These are phyloP conservation scores for Clonostachys solani DNA, from an alignment of 2,329 filamentous ascomycete species.

Conservation along the genomic window DNA sequence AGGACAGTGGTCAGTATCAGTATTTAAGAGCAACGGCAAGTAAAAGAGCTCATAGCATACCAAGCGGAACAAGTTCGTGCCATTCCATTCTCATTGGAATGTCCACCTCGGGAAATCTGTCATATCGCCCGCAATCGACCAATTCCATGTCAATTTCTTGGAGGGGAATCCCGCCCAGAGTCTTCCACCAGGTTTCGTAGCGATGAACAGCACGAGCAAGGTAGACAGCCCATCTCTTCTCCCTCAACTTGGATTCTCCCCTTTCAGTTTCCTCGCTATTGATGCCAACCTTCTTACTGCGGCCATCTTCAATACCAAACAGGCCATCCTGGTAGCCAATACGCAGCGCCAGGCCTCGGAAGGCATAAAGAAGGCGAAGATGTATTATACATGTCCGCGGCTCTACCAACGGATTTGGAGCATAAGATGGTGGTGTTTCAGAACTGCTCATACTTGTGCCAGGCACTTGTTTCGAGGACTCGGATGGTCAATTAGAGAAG, in stretches of 20 bases:
- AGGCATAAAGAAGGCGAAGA: slow-evolving; percentile 61
- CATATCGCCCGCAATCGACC: neutral
- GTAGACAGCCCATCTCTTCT: slow-evolving; percentile 66
- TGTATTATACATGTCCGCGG: slow-evolving; percentile 29
- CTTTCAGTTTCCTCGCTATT: slow-evolving; percentile 11
- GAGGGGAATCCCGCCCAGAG: neutral
- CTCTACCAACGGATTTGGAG: no score
- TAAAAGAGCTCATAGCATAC: neutral
- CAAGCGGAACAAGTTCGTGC: neutral
- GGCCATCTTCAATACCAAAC: slow-evolving; percentile 50
- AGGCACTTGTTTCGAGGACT: no score
- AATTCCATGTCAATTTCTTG: slow-evolving; percentile 13
- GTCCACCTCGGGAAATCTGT: neutral
- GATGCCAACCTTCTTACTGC: slow-evolving; percentile 12
- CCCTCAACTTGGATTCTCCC: slow-evolving; percentile 45
- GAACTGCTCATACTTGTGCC: no score
- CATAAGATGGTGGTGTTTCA: no score
- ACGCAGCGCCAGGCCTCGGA: slow-evolving; percentile 57
- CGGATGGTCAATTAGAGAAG: no score
- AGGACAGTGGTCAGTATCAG: neutral
- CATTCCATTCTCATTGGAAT: neutral
- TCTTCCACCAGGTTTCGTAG: slow-evolving; percentile 57
- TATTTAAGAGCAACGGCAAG: no score
- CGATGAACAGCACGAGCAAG: slow-evolving; percentile 59
- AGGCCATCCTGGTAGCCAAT: slow-evolving; percentile 56